phyloP scores from a whole-genome alignment of 2,329 filamentous ascomycete genomes.

The Nemania serpens region DNA sequence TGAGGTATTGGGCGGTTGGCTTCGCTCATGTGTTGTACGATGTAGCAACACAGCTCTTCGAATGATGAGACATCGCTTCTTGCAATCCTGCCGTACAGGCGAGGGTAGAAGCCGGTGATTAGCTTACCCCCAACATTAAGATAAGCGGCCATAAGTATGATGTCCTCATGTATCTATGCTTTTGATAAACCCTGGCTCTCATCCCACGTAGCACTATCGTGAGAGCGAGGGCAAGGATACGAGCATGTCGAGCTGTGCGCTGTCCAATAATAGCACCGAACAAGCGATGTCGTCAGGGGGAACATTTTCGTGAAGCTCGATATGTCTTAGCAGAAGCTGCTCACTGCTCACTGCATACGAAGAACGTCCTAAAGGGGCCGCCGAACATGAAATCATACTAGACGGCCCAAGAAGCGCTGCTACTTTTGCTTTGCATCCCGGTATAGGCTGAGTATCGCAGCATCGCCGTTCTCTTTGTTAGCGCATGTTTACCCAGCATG shows the following conservation, averaged over 20 bases:
- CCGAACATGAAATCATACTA: not conserved
- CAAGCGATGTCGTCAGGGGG: not conserved
- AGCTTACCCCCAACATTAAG: not conserved
- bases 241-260: not conserved
- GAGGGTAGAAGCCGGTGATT: not conserved
- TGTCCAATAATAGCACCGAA: not conserved
- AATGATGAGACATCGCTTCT: not conserved
- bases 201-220: not conserved
- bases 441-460: not conserved
- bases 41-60: not conserved
- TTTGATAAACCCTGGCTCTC: not conserved
- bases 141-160: not conserved
- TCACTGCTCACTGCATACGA: not conserved
- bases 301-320: not conserved
- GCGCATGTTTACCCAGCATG: conserved; percentile 17
- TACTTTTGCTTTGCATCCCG: not conserved
- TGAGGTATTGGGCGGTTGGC: not conserved
- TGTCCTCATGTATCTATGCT: not conserved
- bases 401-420: not conserved
- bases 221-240: not conserved
- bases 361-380: not conserved
- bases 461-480: not conserved
- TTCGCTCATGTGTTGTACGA: not conserved
- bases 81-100: not conserved
- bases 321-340: too few species aligned